Evolutionary conservation across 768 basidiomycete species (phyloP).

Genomic region (Rhodotorula graminis): DNA sequence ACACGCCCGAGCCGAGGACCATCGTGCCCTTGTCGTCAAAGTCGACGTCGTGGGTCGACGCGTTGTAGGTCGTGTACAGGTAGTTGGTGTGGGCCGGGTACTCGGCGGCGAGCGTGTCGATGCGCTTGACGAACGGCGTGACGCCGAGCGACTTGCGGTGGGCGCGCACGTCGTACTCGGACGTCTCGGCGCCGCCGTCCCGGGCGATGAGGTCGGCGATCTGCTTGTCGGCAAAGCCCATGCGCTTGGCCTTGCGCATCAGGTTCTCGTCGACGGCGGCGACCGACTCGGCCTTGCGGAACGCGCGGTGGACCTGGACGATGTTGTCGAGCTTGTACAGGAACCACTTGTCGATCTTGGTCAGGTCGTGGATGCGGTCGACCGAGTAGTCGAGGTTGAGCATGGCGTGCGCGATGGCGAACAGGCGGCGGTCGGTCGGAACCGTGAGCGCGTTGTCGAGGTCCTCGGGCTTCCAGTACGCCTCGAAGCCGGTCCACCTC

Average conservation of each 20-base stretch:
- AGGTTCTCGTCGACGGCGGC: constrained; percentile 67
- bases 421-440: constrained; percentile 92
- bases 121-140: constrained; percentile 96
- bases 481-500: constrained; percentile 92
- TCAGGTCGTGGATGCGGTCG: constrained; percentile 82
- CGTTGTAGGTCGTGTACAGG: constrained; percentile 98
- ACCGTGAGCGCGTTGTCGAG: constrained; percentile 69
- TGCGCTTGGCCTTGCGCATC: constrained; percentile 79
- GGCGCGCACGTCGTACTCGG: constrained; percentile 73
- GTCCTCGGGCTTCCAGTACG: constrained; percentile 81
- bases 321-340: constrained; percentile 99
- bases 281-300: constrained; percentile 67
- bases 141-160: constrained; percentile 80
- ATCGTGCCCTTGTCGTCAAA: constrained; percentile 98
- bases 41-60: constrained; percentile 86
- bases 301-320: constrained; percentile 72
- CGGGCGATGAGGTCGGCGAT: constrained; percentile 70
- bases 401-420: constrained; percentile 97
- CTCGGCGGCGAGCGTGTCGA: constrained; percentile 97
- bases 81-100: constrained; percentile 99
- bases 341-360: constrained; percentile 99
- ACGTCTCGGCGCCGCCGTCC: constrained; percentile 49
- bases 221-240: constrained; percentile 92
- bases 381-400: constrained; percentile 86
- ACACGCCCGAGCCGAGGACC: constrained; percentile 96